These are phyloP conservation scores for Sesbania bispinosa DNA, from an alignment of 306 rosid genomes.

Conservation along the genomic window DNA sequence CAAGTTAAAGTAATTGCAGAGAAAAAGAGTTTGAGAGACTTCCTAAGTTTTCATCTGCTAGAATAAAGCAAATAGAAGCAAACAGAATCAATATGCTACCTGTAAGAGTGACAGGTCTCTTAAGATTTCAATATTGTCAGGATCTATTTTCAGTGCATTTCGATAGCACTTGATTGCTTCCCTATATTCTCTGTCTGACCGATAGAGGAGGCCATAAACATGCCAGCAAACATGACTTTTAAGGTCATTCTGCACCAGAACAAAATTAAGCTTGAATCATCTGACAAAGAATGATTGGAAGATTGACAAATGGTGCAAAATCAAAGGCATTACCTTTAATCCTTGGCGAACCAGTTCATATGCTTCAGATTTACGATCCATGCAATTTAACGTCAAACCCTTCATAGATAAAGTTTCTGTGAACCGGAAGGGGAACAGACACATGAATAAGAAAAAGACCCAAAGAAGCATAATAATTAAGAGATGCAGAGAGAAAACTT, in stretches of 20 bases:
- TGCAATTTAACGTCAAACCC: slow-evolving; percentile 93
- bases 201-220: slow-evolving; percentile 94
- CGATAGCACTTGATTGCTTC: slow-evolving; percentile 98
- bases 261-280: slow-evolving; percentile 16
- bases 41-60: neutral
- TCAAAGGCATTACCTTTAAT: slow-evolving; percentile 52
- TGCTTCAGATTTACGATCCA: slow-evolving; percentile 96
- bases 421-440: slow-evolving; percentile 33
- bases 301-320: neutral
- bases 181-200: slow-evolving; percentile 96
- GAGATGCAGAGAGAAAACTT: neutral
- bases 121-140: slow-evolving; percentile 93
- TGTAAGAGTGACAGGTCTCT: slow-evolving; percentile 88
- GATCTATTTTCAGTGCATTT: slow-evolving; percentile 90
- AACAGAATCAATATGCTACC: slow-evolving; percentile 36
- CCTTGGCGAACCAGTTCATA: slow-evolving; percentile 91
- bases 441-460: neutral
- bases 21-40: neutral
- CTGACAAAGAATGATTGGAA: neutral
- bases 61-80: slow-evolving; percentile 21
- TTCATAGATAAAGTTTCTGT: slow-evolving; percentile 97
- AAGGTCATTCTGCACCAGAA: slow-evolving; percentile 81
- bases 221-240: slow-evolving; percentile 99
- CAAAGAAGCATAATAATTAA: neutral
- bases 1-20: neutral